Percentiles rank a stretch among this genome's conserved stretches.
Conservation (phyloP, 371 early-diverging fungal genomes). For the Syncephalastrum monosporum region DNA sequence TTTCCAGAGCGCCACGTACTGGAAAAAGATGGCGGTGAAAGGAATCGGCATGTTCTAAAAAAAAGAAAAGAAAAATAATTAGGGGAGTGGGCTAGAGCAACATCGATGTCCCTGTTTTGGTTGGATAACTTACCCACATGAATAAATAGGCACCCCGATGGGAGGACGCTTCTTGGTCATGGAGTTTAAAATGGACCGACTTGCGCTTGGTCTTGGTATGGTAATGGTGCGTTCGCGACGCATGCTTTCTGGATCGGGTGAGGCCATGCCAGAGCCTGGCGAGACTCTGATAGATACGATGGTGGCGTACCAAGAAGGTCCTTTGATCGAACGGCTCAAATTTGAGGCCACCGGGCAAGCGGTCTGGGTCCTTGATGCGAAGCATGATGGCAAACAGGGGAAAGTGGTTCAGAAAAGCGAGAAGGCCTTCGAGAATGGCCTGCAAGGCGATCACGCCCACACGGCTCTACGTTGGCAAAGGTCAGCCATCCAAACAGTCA, state of each 20-base stretch:
- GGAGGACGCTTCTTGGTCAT: too few relatives aligned
- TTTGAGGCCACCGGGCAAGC: slow-evolving; percentile 73
- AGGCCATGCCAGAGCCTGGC: too few relatives aligned
- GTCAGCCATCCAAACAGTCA: too few relatives aligned
- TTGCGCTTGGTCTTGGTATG: too few relatives aligned
- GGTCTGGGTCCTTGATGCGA: slow-evolving; percentile 82
- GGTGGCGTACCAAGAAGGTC: slow-evolving; percentile 28
- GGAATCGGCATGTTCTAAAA: slow-evolving; percentile 58
- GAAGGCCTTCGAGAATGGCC: slow-evolving; percentile 75
- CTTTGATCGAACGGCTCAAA: slow-evolving; percentile 46
- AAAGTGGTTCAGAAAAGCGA: slow-evolving; percentile 92
- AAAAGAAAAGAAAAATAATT: not conserved
- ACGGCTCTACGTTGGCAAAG: slow-evolving; percentile 48
- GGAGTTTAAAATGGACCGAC: too few relatives aligned
- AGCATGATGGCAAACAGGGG: slow-evolving; percentile 91
- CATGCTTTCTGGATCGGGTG: not conserved
- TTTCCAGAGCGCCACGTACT: slow-evolving; percentile 62
- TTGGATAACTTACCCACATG: slow-evolving; percentile 29
- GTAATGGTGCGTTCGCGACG: not conserved
- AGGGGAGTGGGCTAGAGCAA: not conserved
- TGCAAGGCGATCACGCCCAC: slow-evolving; percentile 79
- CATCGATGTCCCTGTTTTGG: not conserved
- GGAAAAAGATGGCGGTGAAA: slow-evolving; percentile 59
- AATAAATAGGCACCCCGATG: slow-evolving; percentile 29
- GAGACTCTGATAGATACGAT: slow-evolving; percentile 13